Conservation (phyloP, 805 yeast genomes). For the Lachancea quebecensis region DNA sequence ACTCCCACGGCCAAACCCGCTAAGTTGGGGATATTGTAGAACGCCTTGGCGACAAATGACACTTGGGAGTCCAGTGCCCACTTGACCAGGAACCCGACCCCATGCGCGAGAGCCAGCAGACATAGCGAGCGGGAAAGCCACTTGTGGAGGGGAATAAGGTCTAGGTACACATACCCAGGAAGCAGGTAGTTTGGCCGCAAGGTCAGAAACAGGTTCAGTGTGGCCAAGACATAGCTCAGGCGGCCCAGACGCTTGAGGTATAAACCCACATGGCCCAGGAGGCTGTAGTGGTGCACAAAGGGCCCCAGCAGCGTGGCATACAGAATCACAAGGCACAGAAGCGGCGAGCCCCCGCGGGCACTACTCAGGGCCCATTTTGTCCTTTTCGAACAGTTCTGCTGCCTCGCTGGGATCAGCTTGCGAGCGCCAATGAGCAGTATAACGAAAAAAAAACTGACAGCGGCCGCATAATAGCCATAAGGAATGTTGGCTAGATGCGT, state of each 20-base stretch:
- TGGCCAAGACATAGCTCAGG: slow-evolving; percentile 49
- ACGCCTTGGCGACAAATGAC: slow-evolving; percentile 30
- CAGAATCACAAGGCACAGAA: slow-evolving; percentile 32
- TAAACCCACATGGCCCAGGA: slow-evolving; percentile 20
- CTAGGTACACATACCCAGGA: slow-evolving; percentile 42
- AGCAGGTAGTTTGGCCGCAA: slow-evolving; percentile 49
- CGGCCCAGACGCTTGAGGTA: slow-evolving; percentile 55
- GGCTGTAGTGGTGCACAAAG: slow-evolving; percentile 29
- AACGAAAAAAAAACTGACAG: slow-evolving; percentile 37
- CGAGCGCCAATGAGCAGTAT: slow-evolving; percentile 31
- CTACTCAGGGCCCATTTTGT: slow-evolving; percentile 28
- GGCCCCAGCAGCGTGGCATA: slow-evolving; percentile 31
- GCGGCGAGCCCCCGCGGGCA: slow-evolving; percentile 33
- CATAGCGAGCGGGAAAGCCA: slow-evolving; percentile 62
- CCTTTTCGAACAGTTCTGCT: slow-evolving; percentile 34
- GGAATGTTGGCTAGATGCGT: slow-evolving; percentile 51
- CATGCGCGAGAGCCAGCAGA: slow-evolving; percentile 41
- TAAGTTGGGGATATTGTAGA: slow-evolving; percentile 34
- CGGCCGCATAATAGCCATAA: slow-evolving; percentile 51
- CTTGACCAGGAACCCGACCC: slow-evolving; percentile 42
- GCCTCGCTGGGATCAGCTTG: slow-evolving; percentile 34
- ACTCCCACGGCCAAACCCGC: slow-evolving; percentile 44
- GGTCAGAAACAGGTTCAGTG: slow-evolving; percentile 50
- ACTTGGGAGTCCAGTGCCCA: slow-evolving; percentile 40
- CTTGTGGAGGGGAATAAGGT: slow-evolving; percentile 53